A percentile compares a stretch with the other conserved stretches of the same genome.
Evolutionary conservation across 164 flowering plant genomes (phyloP).

Genomic region (Tinospora cordifolia): DNA sequence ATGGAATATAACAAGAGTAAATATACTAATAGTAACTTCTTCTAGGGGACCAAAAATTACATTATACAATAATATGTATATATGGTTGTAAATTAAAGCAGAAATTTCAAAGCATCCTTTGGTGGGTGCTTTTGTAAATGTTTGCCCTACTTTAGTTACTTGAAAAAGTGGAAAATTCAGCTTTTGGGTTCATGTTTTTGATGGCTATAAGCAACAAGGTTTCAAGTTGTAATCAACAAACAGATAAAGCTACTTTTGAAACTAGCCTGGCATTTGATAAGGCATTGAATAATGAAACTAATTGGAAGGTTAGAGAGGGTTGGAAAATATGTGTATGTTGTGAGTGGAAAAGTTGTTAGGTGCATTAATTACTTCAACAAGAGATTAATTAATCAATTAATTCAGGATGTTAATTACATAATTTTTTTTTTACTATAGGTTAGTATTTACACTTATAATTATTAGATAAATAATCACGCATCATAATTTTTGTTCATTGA

Average conservation of each 20-base stretch:
- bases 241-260: constrained; percentile 8
- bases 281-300: neutral
- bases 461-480: too few relatives aligned
- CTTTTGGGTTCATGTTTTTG: neutral
- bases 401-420: too few relatives aligned
- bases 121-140: neutral
- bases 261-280: constrained; percentile 3
- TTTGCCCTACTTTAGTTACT: neutral
- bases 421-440: too few relatives aligned
- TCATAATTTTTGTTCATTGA: too few relatives aligned
- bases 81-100: neutral
- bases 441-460: too few relatives aligned
- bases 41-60: too few relatives aligned
- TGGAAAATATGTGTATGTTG: neutral
- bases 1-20: too few relatives aligned
- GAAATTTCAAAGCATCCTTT: neutral
- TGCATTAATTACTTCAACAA: neutral
- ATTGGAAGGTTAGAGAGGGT: neutral
- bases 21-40: too few relatives aligned
- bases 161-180: neutral
- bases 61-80: too few relatives aligned
- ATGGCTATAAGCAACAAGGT: neutral
- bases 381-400: too few relatives aligned
- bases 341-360: neutral
- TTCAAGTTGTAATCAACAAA: neutral